Evolutionary conservation across 169 alveolate species (phyloP), one percentile per base, ranked within the genome.

Genomic region (Plasmodium falciparum): DNA sequence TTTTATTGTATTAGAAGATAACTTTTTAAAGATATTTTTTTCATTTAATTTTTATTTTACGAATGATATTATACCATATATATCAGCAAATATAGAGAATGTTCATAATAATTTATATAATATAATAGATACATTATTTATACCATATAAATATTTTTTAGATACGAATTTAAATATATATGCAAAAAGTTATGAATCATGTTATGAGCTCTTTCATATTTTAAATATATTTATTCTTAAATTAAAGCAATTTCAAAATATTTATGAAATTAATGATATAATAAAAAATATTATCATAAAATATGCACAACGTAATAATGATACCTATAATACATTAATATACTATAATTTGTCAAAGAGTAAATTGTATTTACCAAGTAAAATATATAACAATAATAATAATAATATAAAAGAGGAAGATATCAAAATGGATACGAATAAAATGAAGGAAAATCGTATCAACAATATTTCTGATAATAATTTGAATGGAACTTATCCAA

Each of bases 171-270:
- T 83, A 52, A 67, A 49, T 59, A 71, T 56, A 33, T 70, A 61
- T 33, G 74, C 91, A 9, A 83, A 83, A 72, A 29, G 74, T 70
- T 83, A 83, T 72, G 66, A 83, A 24, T 39, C 73, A 26, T 83
- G 85, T 56, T 83, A 83, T 83, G 85, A 83, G 20, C 9, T 83
- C 13, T 67, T 83, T 83, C 91, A 83, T 26, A 58, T 83, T 4
- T 45, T 83, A 70, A 22, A 56, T 17, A 29, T 69, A 11, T 83
- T 83, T 45, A 69, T 83, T 56, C 71, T 56, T 58, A 83, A 83
- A 70, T 33, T 83, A 50, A 83, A 70, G 43, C 66, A 70, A 20
- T 70, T 83, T 71, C 91, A 71, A 83, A 58, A 83, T 24, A 70
- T n/a, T 26, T 69, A 61, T 24, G 86, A 70, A 33, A 58, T 47